Evolutionary conservation across 2,329 filamentous ascomycete species (phyloP), one percentile per base, ranked within the genome.

Genomic region (Hypoxylon sp.): DNA sequence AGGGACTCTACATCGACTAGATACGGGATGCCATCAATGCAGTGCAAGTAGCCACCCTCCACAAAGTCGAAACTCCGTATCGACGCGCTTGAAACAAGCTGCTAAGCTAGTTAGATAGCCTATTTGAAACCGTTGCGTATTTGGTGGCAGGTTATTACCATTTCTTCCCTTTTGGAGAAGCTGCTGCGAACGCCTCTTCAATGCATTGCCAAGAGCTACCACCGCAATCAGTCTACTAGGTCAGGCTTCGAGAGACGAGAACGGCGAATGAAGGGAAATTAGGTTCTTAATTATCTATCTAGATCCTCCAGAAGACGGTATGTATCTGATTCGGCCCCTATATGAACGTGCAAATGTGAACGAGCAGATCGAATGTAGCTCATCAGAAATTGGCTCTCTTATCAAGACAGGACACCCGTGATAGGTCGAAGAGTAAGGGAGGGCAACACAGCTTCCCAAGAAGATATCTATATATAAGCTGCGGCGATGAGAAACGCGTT

Each of bases 1-100:
- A 68, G 12, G 65, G 54, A 3, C 61, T 73, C 8, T 67, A 63
- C 6, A 73, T 74, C 20, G 69, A 73, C 30, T 73, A 56, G 61
- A 30, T 26, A 4, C 5, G 12, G 16, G 11, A 32, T 40, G 26
- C 14, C 4, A 7, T 26, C 33, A 24, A 24, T 40, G 36, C 36
- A 6, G 8, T 40, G 16, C 36, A 40, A 40, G 16, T 20, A 40
- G 16, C 7, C 7, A 7, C 36, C 7, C 2, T 20, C 16, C 8
- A 8, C 16, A 14, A 40, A 6, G 2, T 40, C 36, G 5, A 40
- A 7, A 20, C 36, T 18, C 8, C 7, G 7, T 18, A 16, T 9
- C 16, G 16, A 40, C 20, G 36, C 36, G 16, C 16, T 40, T 20
- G 8, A 40, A 18, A 9, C 16, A 40, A 40, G 36, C 36, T 40